Conservation (phyloP, 75 land plant genomes). For the Ceratopteris richardii region DNA sequence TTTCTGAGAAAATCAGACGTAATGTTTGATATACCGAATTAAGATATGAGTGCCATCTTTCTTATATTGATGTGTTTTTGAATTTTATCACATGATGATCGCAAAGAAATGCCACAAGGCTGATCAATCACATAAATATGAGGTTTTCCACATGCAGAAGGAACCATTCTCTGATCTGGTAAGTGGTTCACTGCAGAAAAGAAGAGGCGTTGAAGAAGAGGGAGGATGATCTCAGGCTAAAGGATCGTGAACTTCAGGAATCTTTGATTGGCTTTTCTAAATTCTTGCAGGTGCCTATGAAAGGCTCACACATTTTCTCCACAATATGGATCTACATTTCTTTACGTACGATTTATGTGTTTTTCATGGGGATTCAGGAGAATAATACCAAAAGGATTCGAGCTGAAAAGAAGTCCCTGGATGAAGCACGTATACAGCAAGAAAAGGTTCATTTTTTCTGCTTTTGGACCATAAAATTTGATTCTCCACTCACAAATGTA, state of each 20-base stretch:
- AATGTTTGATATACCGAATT: too few species aligned
- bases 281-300: conserved; percentile 24
- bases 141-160: too few species aligned
- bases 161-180: too few species aligned
- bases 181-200: conserved; percentile 14
- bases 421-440: conserved; percentile 20
- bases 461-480: neutral
- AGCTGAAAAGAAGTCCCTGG: conserved; percentile 24
- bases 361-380: conserved; percentile 16
- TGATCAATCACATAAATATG: too few species aligned
- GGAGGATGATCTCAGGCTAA: conserved; percentile 23
- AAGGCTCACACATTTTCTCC: neutral
- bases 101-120: too few species aligned
- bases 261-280: conserved; percentile 34
- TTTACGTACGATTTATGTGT: neutral
- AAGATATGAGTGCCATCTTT: too few species aligned
- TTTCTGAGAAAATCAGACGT: too few species aligned
- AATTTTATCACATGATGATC: too few species aligned
- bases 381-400: conserved; percentile 20
- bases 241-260: conserved; percentile 28
- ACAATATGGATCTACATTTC: neutral
- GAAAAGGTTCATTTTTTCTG: conserved; percentile 15
- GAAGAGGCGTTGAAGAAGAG: conserved; percentile 31
- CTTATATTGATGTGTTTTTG: too few species aligned
- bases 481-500: neutral